Evolutionary conservation across 306 rosid species (phyloP).

Genomic region (Pueraria montana): DNA sequence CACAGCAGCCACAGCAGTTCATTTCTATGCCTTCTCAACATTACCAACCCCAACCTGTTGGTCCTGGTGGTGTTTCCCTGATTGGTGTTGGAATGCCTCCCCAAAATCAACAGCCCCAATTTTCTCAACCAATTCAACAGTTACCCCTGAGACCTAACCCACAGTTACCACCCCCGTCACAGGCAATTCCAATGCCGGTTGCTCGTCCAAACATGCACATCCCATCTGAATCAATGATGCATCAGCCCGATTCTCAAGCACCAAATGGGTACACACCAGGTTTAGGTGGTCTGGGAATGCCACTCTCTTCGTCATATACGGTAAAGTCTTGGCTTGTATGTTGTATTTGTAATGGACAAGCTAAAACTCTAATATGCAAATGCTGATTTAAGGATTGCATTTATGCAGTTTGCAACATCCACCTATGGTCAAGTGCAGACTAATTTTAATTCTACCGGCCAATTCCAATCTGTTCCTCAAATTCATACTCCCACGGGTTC

Average conservation of each 20-base stretch:
- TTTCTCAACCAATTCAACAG: conserved; percentile 75
- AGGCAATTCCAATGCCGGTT: conserved; percentile 69
- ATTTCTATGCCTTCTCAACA: conserved; percentile 75
- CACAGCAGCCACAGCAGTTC: conserved; percentile 78
- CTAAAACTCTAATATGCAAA: conserved; percentile 14
- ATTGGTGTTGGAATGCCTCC: conserved; percentile 80
- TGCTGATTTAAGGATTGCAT: conserved; percentile 48
- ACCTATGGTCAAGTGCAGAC: conserved; percentile 76
- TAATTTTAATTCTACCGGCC: conserved; percentile 60
- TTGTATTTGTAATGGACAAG: conserved; percentile 28
- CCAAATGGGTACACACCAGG: conserved; percentile 70
- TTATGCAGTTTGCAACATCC: conserved; percentile 70
- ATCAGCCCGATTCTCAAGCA: conserved; percentile 68
- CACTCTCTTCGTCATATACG: conserved; percentile 74
- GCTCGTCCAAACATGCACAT: conserved; percentile 69
- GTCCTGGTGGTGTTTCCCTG: conserved; percentile 76
- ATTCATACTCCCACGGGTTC: conserved; percentile 60
- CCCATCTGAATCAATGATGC: conserved; percentile 63
- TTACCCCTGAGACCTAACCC: conserved; percentile 74
- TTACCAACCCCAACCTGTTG: conserved; percentile 77
- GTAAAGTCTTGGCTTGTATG: conserved; percentile 59
- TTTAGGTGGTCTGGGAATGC: conserved; percentile 70
- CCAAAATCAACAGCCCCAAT: conserved; percentile 73
- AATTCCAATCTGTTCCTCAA: conserved; percentile 74
- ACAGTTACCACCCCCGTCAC: conserved; percentile 68